phyloP scores from a whole-genome alignment of 352 stramenopile species.

The Pythium apleroticum region DNA sequence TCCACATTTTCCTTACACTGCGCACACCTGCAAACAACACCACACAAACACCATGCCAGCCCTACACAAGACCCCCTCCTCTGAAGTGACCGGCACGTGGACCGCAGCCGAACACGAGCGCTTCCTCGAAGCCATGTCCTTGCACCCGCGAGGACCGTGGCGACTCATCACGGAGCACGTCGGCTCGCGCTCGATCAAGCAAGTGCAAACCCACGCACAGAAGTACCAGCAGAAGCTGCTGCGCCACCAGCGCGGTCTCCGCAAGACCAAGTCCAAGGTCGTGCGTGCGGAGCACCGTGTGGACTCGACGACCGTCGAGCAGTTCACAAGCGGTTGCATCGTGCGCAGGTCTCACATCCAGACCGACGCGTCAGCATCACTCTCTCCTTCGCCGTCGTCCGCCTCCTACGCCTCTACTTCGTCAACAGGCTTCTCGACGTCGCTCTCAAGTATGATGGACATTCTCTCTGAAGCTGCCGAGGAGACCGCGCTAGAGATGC shows the following conservation, averaged over 20 bases:
- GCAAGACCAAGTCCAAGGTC: constrained; percentile 53
- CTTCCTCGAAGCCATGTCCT: constrained; percentile 75
- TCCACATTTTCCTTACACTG: neutral
- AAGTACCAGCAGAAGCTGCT: constrained; percentile 85
- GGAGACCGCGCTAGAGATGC: too few relatives aligned
- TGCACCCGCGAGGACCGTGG: constrained; percentile 67
- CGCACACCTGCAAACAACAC: neutral
- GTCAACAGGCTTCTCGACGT: too few relatives aligned
- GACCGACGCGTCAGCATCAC: too few relatives aligned
- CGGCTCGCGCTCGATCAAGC: constrained; percentile 75
- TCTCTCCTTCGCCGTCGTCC: too few relatives aligned
- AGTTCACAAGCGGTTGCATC: constrained; percentile 25
- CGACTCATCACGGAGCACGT: constrained; percentile 68
- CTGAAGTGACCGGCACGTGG: constrained; percentile 41
- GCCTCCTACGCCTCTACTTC: too few relatives aligned
- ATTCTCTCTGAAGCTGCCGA: too few relatives aligned
- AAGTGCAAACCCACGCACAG: constrained; percentile 77
- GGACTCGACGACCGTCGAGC: constrained; percentile 17
- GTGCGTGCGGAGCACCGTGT: constrained; percentile 24
- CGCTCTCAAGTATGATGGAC: too few relatives aligned
- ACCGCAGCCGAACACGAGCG: constrained; percentile 68
- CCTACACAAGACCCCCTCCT: neutral
- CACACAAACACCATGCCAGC: neutral
- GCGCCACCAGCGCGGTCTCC: constrained; percentile 61
- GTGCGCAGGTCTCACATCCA: neutral